These are phyloP conservation scores for Trichophyton verrucosum DNA, from an alignment of 2,329 filamentous ascomycete species.

Conservation along the genomic window DNA sequence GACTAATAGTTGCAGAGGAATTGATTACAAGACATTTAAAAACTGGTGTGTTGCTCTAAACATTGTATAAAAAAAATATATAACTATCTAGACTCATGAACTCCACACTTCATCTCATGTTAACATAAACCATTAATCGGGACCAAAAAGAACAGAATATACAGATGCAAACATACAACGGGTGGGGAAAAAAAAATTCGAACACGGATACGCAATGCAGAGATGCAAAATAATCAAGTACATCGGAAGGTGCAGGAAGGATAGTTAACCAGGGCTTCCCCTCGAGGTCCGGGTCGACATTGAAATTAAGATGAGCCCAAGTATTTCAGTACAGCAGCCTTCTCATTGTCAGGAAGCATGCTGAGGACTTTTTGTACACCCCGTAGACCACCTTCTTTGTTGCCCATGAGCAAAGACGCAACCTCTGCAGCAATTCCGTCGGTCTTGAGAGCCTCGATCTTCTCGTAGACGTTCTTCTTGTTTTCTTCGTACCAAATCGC, in stretches of 20 bases:
- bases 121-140: not conserved
- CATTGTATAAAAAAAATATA: not conserved
- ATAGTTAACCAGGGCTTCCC: not conserved
- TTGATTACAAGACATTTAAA: not conserved
- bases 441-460: conserved; percentile 71
- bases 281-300: not conserved
- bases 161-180: not conserved
- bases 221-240: not conserved
- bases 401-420: conserved; percentile 53
- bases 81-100: not conserved
- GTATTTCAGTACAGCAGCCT: conserved; percentile 63
- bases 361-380: conserved; percentile 75
- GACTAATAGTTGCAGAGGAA: not conserved
- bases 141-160: conserved; percentile 3
- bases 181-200: not conserved
- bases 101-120: not conserved
- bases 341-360: conserved; percentile 78
- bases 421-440: conserved; percentile 60
- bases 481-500: conserved; percentile 96
- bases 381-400: conserved; percentile 61
- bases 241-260: not conserved
- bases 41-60: not conserved
- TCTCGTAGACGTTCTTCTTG: conserved; percentile 65
- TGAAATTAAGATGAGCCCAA: conserved; percentile 17
- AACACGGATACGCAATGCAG: not conserved